Evolutionary conservation across 495 filamentous ascomycete genomes (phyloP), one percentile per base, ranked within the genome.

Genomic region (Oidiodendron maius): DNA sequence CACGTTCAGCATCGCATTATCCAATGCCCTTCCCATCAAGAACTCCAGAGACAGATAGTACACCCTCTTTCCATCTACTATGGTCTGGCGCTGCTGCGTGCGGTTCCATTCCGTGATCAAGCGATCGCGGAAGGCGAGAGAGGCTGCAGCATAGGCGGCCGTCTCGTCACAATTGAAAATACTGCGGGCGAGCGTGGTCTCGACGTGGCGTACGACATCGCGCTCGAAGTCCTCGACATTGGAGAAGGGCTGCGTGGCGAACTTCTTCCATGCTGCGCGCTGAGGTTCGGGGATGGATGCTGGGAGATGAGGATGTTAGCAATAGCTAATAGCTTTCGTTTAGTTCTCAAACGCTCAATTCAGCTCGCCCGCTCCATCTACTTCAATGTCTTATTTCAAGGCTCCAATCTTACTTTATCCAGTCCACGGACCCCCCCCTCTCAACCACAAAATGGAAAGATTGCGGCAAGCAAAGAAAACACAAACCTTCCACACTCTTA

Each of bases 1-100:
- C 44, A 93, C 76, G 59, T 98, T 98, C 46, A 98, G 78, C 87
- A 98, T 96, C 24, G 94, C 90, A 82, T 98, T 98, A 68, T 98
- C 93, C 56, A 98, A 68, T 26, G 93, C 85, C 57, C 93, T 74
- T 20, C 93, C 93, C 93, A 98, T 98, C 49, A 98, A 70, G 58
- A 98, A 98, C 62, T 98, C 93, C 35, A 98, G 78, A 24, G 89
- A 95, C 35, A 98, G 75, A 64, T 98, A 98, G 68, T 98, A 98
- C 40, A 97, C 77, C 30, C 93, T 78, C 75, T 98, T 98, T 64
- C 82, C 83, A 58, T 96, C 94, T 22, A 75, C 70, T 48, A 87
- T 87, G 16, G 91, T 96, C 72, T 97, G 93, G 44, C 84, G 83
- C 68, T 98, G 93, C 64, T 97, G 94, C 44, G 93, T 98, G 66